A percentile compares a stretch with the other conserved stretches of the same genome.
Evolutionary conservation across 768 basidiomycete species (phyloP).

Genomic region (Cystofilobasidium ferigula): DNA sequence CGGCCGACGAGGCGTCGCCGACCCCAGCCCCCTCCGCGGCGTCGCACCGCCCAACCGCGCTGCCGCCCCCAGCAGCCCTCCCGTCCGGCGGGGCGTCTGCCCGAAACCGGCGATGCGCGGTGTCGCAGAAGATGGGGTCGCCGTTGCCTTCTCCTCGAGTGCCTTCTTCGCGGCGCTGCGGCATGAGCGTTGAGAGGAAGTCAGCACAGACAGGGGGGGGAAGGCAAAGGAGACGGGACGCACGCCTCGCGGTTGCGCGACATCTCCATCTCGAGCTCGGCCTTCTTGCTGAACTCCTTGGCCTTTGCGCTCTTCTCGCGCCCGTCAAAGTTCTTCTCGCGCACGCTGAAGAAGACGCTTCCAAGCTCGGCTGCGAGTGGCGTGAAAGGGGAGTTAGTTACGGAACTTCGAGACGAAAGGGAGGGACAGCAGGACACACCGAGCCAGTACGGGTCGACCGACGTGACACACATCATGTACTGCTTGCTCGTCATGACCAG

Average conservation of each 20-base stretch:
- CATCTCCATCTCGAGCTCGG: constrained; percentile 85
- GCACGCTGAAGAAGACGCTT: constrained; percentile 92
- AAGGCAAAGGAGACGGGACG: constrained; percentile 25
- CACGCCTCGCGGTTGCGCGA: constrained; percentile 45
- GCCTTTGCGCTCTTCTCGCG: constrained; percentile 53
- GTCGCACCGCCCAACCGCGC: background rate
- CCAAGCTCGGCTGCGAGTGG: constrained; percentile 66
- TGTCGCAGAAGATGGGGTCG: constrained; percentile 29
- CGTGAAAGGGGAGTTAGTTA: background rate
- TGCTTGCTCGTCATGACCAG: constrained; percentile 36
- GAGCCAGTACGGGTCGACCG: constrained; percentile 94
- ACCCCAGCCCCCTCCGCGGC: background rate
- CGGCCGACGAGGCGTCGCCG: constrained; percentile 7
- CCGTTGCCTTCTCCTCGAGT: constrained; percentile 32
- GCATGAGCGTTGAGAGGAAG: background rate
- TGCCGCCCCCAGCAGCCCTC: constrained; percentile 11
- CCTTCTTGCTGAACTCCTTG: constrained; percentile 79
- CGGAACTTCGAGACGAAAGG: background rate
- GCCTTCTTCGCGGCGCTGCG: constrained; percentile 34
- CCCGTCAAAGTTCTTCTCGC: constrained; percentile 95
- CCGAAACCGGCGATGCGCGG: constrained; percentile 34
- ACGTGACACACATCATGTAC: constrained; percentile 99
- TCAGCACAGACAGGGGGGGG: background rate
- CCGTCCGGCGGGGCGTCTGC: constrained; percentile 35
- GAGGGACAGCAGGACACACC: constrained; percentile 45